These are phyloP conservation scores for Candida dajiaensis DNA, from an alignment of 805 yeast species.

Conservation along the genomic window DNA sequence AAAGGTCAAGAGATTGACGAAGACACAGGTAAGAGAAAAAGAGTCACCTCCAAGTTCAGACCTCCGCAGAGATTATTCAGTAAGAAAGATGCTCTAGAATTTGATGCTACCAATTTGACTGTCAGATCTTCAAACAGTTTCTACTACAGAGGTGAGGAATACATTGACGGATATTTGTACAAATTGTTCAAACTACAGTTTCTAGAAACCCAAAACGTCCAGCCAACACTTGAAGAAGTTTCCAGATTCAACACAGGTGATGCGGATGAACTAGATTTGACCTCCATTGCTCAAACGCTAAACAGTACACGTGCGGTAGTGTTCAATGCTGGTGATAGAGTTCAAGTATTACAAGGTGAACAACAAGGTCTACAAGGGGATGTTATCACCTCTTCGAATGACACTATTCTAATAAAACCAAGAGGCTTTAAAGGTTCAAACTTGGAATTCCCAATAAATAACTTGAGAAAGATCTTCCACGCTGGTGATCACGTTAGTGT, in stretches of 20 bases:
- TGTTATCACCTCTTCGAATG: conserved; percentile 64
- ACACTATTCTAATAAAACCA: conserved; percentile 45
- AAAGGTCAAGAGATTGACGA: conserved; percentile 64
- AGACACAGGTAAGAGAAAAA: conserved; percentile 40
- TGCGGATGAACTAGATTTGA: conserved; percentile 77
- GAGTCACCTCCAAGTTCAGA: conserved; percentile 55
- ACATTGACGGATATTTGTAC: conserved; percentile 78
- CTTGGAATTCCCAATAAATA: conserved; percentile 76
- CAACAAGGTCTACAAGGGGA: conserved; percentile 85
- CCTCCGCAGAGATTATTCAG: conserved; percentile 85
- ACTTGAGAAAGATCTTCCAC: conserved; percentile 77
- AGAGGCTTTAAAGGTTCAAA: conserved; percentile 41
- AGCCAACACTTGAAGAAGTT: conserved; percentile 84
- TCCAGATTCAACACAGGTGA: conserved; percentile 72
- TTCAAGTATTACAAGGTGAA: conserved; percentile 89
- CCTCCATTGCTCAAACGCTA: conserved; percentile 81
- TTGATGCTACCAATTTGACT: conserved; percentile 69
- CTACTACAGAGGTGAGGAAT: conserved; percentile 81
- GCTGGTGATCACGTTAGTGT: conserved; percentile 96
- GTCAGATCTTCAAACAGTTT: conserved; percentile 62
- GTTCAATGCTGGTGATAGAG: conserved; percentile 92
- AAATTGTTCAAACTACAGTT: conserved; percentile 83
- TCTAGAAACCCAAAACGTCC: conserved; percentile 74
- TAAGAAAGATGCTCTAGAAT: conserved; percentile 81
- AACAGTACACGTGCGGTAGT: conserved; percentile 53